Evolutionary conservation across 345 rosid genomes (phyloP).

Genomic region (Salix udensis): DNA sequence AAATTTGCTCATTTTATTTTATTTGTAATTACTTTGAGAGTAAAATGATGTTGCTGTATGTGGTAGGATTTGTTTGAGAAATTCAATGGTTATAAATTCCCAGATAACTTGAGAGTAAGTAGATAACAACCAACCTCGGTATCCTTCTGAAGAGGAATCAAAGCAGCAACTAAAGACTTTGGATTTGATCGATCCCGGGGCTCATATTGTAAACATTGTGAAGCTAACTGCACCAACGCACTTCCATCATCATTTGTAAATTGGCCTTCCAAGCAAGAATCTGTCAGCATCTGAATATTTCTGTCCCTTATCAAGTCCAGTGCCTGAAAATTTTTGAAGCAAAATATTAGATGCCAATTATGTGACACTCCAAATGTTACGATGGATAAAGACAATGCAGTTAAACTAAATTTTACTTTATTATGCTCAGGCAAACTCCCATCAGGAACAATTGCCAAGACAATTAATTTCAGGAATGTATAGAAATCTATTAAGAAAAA

Average conservation of each 20-base stretch:
- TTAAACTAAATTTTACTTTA: neutral
- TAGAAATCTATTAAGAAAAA: neutral
- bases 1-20: neutral
- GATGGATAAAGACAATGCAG: neutral
- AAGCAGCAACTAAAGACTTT: slow-evolving; percentile 58
- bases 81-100: neutral
- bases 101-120: neutral
- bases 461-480: neutral
- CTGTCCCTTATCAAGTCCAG: slow-evolving; percentile 81
- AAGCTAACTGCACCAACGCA: slow-evolving; percentile 72
- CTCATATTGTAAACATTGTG: slow-evolving; percentile 76
- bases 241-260: slow-evolving; percentile 67
- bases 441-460: neutral
- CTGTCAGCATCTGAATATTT: slow-evolving; percentile 76
- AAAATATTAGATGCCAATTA: slow-evolving; percentile 4
- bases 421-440: neutral
- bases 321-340: slow-evolving; percentile 46
- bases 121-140: slow-evolving; percentile 47
- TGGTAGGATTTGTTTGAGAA: slow-evolving; percentile 2
- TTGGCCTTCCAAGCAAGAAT: slow-evolving; percentile 87
- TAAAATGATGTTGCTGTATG: neutral
- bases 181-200: slow-evolving; percentile 80
- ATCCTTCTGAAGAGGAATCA: slow-evolving; percentile 79
- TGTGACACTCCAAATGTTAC: neutral
- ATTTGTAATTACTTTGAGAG: neutral